Conservation (phyloP, 139 green algal genomes). For the Nannochloris sp. region DNA sequence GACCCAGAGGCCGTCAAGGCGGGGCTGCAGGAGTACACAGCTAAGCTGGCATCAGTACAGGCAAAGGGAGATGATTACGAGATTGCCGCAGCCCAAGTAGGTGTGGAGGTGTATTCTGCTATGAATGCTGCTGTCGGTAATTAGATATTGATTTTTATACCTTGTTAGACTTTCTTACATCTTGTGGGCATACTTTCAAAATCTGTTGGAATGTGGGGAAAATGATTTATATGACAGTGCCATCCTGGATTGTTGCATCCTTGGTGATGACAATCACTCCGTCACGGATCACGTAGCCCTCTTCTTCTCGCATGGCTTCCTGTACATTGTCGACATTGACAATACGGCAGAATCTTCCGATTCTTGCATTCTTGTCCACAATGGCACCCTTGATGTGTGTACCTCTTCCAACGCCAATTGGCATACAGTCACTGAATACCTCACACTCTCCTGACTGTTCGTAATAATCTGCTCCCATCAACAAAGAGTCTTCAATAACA, state of each 20-base stretch:
- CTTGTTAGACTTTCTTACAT: neutral
- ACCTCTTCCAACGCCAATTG: conserved; percentile 84
- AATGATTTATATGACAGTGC: conserved; percentile 17
- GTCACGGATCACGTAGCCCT: conserved; percentile 94
- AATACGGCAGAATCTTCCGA: conserved; percentile 55
- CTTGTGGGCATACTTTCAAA: neutral
- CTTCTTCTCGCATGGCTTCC: conserved; percentile 76
- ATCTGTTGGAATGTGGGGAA: neutral
- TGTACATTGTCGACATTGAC: conserved; percentile 66
- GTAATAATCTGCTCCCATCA: conserved; percentile 97
- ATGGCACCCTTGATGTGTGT: conserved; percentile 83
- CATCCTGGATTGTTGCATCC: conserved; percentile 74
- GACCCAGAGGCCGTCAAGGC: conserved; percentile 60
- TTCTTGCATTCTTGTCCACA: conserved; percentile 95
- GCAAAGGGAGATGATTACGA: conserved; percentile 76
- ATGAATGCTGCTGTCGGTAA: conserved; percentile 57
- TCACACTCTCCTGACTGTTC: conserved; percentile 69
- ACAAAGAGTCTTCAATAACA: conserved; percentile 59
- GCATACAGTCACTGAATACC: conserved; percentile 69
- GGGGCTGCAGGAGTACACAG: conserved; percentile 60
- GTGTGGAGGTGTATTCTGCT: conserved; percentile 80
- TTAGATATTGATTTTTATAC: conserved; percentile 3
- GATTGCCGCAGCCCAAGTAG: conserved; percentile 71
- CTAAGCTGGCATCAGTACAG: conserved; percentile 52
- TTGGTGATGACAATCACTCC: conserved; percentile 94